Evolutionary conservation across 768 basidiomycete species (phyloP), one percentile per base, ranked within the genome.

Genomic region (Hygrophorus russula): DNA sequence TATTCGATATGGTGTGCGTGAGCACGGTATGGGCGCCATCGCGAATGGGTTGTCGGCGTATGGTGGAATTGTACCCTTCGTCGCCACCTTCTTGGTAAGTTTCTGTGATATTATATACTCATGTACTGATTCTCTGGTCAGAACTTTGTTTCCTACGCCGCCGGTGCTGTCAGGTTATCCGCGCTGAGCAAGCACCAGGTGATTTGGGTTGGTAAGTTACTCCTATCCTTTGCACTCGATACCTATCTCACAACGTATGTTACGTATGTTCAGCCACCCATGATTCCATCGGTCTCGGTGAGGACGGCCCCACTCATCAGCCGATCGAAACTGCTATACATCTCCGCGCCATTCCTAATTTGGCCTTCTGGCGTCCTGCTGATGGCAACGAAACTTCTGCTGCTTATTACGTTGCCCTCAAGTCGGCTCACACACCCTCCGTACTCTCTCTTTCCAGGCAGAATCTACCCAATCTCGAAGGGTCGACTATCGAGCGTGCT

Each of bases 381-480:
- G 91, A 96, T 59, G 92, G 93, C 28, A 94, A 96, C 61, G 93
- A 97, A 70, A 92, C 89, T n/a, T 91, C 88, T 15, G 92, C 92
- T 15, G 76, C 92, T 13, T 96, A 96, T 70, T 61, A 76, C 47
- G 76, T 82, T 45, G 84, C 91, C 36, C 62, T 97, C 53, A 70
- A 73, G 50, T 80, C 87, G 48, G 74, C 63, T 49, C 91, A 24
- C 24, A 24, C 24, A 24, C 24, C 24, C 24, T 24, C 90, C 18
- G 71, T 93, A 52, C 68, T 90, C 46, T 82, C 80, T 3, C 74
- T 87, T 44, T 88, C 89, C 42, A 78, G 87, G 24, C 24, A 24
- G 24, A 24, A 24, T 7, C 24, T 24, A 33, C 92, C 92, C 40
- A 92, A 96, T 59, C 80, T 97, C 47, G 88, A 83, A 56, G 78